Evolutionary conservation across 208 protist genomes (phyloP).

Genomic region (Acanthamoeba lenticulata): DNA sequence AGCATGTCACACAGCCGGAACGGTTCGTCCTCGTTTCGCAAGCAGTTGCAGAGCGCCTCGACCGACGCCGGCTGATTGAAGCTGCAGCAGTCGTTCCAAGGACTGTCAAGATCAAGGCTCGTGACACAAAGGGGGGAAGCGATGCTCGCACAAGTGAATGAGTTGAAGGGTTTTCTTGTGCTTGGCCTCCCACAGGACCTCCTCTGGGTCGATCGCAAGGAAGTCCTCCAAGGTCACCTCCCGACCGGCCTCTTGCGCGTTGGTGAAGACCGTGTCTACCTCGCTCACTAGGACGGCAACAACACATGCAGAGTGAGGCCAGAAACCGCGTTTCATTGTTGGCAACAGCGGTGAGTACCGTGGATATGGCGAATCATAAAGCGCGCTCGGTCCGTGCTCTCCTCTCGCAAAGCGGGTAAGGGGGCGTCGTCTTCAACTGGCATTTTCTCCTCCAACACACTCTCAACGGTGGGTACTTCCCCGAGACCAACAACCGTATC

Average conservation of each 20-base stretch:
- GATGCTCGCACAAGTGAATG: neutral
- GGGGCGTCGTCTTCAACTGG: too few species aligned
- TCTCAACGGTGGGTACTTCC: too few species aligned
- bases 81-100: too few species aligned
- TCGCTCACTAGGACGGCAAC: neutral
- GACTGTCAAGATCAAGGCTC: too few species aligned
- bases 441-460: too few species aligned
- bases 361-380: neutral
- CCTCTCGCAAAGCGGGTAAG: too few species aligned
- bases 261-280: neutral
- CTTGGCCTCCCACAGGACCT: conserved; percentile 8
- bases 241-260: neutral
- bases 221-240: neutral
- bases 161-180: conserved; percentile 1
- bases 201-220: neutral
- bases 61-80: neutral
- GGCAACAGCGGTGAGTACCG: neutral
- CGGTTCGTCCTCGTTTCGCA: neutral
- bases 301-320: neutral
- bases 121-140: neutral
- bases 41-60: neutral
- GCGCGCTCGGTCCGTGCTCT: neutral
- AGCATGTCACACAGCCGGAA: neutral
- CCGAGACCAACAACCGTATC: too few species aligned
- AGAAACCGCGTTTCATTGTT: neutral